Evolutionary conservation across 2,329 filamentous ascomycete species (phyloP).

Genomic region (Fusarium pseudonygamai): DNA sequence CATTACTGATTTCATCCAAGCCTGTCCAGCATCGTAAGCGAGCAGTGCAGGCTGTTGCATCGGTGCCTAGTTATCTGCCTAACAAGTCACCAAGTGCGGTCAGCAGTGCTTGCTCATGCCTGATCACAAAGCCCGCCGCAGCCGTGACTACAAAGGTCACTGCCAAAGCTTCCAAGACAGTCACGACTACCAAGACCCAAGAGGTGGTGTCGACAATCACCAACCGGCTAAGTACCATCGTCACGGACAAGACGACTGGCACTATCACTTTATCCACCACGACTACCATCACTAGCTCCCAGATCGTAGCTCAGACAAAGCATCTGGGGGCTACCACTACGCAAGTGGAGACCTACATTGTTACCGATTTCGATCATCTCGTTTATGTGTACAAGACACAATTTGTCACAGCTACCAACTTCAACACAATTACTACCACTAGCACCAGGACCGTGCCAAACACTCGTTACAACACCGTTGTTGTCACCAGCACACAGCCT

Average conservation of each 20-base stretch:
- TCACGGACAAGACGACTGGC: background rate
- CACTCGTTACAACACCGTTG: background rate
- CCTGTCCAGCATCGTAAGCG: background rate
- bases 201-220: background rate
- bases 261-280: background rate
- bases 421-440: background rate
- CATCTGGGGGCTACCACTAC: background rate
- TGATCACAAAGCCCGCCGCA: background rate
- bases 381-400: background rate
- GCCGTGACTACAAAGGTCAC: background rate
- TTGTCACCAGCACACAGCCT: background rate
- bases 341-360: background rate
- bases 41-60: background rate
- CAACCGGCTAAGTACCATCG: background rate
- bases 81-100: background rate
- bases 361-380: background rate
- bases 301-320: background rate
- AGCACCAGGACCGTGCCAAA: background rate
- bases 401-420: background rate
- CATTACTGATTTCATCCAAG: background rate
- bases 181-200: background rate
- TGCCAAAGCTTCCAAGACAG: background rate
- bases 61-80: background rate
- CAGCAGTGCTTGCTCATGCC: background rate
- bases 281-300: background rate